Percentiles rank a stretch among this genome's conserved stretches.
Evolutionary conservation across 768 basidiomycete genomes (phyloP).

Genomic region (Podaxis pistillaris): DNA sequence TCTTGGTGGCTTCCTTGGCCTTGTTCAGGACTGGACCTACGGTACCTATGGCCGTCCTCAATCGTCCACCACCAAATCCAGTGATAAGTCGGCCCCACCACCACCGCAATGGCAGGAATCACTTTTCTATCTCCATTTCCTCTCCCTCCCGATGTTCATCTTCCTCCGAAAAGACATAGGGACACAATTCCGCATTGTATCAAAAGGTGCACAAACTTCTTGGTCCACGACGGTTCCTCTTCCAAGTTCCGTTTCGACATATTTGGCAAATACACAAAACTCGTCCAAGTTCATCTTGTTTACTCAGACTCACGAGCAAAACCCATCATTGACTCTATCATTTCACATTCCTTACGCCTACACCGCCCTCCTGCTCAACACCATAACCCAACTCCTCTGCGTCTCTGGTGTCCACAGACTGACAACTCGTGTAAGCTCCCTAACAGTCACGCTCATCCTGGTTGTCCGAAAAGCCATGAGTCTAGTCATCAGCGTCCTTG

Average conservation of each 20-base stretch:
- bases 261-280: slow-evolving; percentile 3
- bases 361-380: slow-evolving; percentile 69
- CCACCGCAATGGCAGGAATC: slow-evolving; percentile 71
- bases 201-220: slow-evolving; percentile 39
- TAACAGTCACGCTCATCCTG: slow-evolving; percentile 78
- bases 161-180: slow-evolving; percentile 54
- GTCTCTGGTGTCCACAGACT: slow-evolving; percentile 85
- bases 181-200: slow-evolving; percentile 43
- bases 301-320: slow-evolving; percentile 33
- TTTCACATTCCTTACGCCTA: slow-evolving; percentile 58
- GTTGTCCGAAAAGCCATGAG: slow-evolving; percentile 82
- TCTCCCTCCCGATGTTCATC: slow-evolving; percentile 76
- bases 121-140: slow-evolving; percentile 88
- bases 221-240: slow-evolving; percentile 24
- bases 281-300: slow-evolving; percentile 32
- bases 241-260: slow-evolving; percentile 12
- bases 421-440: slow-evolving; percentile 69
- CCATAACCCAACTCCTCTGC: slow-evolving; percentile 82
- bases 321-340: slow-evolving; percentile 18
- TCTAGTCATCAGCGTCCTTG: slow-evolving; percentile 68
- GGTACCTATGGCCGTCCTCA: slow-evolving; percentile 32
- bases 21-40: slow-evolving; percentile 84
- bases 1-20: slow-evolving; percentile 76
- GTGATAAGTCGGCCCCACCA: slow-evolving; percentile 15
- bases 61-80: slow-evolving; percentile 2